Conservation (phyloP, 768 basidiomycete species). For the Leccinum truebloodii region DNA sequence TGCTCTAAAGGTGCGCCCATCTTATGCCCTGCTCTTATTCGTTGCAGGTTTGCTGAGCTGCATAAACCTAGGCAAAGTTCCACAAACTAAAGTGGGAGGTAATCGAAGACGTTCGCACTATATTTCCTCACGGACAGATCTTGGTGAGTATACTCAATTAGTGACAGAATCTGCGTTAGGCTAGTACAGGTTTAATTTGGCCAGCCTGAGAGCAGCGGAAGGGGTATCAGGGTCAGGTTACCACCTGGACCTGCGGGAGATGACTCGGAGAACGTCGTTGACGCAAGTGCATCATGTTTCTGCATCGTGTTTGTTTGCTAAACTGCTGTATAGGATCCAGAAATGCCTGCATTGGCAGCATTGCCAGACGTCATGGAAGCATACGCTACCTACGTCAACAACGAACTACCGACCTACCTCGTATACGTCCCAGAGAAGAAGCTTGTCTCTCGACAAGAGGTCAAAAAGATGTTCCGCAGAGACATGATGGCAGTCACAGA, state of each 20-base stretch:
- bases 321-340: slow-evolving; percentile 15
- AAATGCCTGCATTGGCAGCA: neutral
- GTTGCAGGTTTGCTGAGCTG: neutral
- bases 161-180: neutral
- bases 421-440: slow-evolving; percentile 27
- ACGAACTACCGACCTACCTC: slow-evolving; percentile 32
- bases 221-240: slow-evolving; percentile 23
- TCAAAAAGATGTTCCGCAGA: slow-evolving; percentile 32
- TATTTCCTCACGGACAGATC: slow-evolving; percentile 33
- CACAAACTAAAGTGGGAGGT: slow-evolving; percentile 31
- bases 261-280: neutral
- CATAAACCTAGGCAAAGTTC: slow-evolving; percentile 26
- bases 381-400: slow-evolving; percentile 28
- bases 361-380: slow-evolving; percentile 28
- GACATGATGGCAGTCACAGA: slow-evolving; percentile 28
- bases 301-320: neutral
- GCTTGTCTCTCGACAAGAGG: slow-evolving; percentile 32
- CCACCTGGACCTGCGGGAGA: slow-evolving; percentile 19
- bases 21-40: neutral
- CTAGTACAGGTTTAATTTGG: neutral
- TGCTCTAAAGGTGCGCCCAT: slow-evolving; percentile 18
- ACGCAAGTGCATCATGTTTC: slow-evolving; percentile 9
- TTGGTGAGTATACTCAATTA: slow-evolving; percentile 18
- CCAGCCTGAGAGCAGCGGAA: too few relatives aligned
- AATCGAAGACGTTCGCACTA: slow-evolving; percentile 27